Evolutionary conservation across 2,329 filamentous ascomycete species (phyloP).

Genomic region (Emergomyces orientalis): DNA sequence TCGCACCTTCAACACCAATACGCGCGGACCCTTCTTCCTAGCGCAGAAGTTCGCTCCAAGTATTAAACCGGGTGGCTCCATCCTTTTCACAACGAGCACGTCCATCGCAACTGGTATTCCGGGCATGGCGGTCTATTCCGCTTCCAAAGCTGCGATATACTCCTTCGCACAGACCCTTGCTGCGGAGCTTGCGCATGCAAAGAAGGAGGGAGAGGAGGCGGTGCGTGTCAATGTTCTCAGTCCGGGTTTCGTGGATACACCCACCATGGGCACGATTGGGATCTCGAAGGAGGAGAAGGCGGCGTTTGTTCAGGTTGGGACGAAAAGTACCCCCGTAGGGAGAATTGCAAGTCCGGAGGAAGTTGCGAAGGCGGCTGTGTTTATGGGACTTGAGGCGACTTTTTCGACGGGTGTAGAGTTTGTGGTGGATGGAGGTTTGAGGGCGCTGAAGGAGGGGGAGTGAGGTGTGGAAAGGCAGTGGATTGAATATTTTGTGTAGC

Average conservation of each 20-base stretch:
- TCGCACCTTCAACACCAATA: constrained; percentile 14
- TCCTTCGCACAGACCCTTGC: constrained; percentile 13
- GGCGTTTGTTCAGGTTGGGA: constrained; percentile 6
- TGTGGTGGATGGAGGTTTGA: constrained; percentile 12
- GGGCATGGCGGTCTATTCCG: constrained; percentile 14
- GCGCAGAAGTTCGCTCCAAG: constrained; percentile 8
- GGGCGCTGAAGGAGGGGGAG: constrained; percentile 9
- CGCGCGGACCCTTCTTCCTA: constrained; percentile 12
- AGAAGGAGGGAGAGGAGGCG: constrained; percentile 6
- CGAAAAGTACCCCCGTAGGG: constrained; percentile 9
- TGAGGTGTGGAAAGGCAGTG: neutral
- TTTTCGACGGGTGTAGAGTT: constrained; percentile 14
- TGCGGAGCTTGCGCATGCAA: constrained; percentile 6
- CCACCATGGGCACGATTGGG: constrained; percentile 9
- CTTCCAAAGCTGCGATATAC: constrained; percentile 12
- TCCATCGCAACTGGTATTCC: constrained; percentile 11
- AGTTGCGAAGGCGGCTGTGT: constrained; percentile 13
- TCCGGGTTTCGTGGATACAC: constrained; percentile 14
- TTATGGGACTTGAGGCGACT: constrained; percentile 15
- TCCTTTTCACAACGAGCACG: constrained; percentile 14
- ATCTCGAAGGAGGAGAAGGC: constrained; percentile 5
- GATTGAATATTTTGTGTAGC: too few relatives aligned
- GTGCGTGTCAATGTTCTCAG: constrained; percentile 13
- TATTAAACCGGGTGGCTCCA: constrained; percentile 10
- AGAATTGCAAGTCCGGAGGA: constrained; percentile 11